Evolutionary conservation across 2,329 filamentous ascomycete genomes (phyloP).

Genomic region (Colletotrichum trifolii): DNA sequence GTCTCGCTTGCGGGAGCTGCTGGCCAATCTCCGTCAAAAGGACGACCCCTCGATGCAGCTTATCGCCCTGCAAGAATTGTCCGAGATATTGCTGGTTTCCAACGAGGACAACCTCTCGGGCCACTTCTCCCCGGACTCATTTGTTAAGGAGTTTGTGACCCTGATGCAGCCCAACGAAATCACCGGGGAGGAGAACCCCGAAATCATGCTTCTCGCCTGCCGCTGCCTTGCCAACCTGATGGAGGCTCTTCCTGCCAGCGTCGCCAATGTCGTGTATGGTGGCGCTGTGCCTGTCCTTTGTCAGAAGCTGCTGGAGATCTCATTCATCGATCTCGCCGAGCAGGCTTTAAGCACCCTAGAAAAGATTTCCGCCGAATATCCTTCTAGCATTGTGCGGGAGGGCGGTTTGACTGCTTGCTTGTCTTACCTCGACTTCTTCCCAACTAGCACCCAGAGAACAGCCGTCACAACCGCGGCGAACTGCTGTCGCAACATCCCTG

Average conservation of each 20-base stretch:
- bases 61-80: constrained; percentile 91
- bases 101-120: constrained; percentile 97
- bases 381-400: constrained; percentile 92
- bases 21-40: constrained; percentile 81
- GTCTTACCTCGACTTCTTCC: constrained; percentile 96
- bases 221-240: constrained; percentile 96
- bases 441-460: constrained; percentile 94
- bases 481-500: constrained; percentile 95
- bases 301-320: constrained; percentile 93
- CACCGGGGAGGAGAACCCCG: constrained; percentile 86
- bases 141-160: constrained; percentile 91
- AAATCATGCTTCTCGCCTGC: constrained; percentile 97
- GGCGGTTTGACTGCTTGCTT: constrained; percentile 95
- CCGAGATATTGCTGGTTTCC: constrained; percentile 91
- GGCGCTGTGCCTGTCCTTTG: constrained; percentile 94
- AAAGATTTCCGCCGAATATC: constrained; percentile 97
- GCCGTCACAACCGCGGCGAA: constrained; percentile 98
- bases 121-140: constrained; percentile 93
- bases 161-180: constrained; percentile 93
- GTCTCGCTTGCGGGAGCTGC: constrained; percentile 80
- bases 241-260: constrained; percentile 93
- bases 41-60: constrained; percentile 89
- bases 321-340: constrained; percentile 97
- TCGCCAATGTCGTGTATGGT: constrained; percentile 96
- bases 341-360: constrained; percentile 96